phyloP scores from a whole-genome alignment of 768 basidiomycete genomes.

The Tricholoma sp. region DNA sequence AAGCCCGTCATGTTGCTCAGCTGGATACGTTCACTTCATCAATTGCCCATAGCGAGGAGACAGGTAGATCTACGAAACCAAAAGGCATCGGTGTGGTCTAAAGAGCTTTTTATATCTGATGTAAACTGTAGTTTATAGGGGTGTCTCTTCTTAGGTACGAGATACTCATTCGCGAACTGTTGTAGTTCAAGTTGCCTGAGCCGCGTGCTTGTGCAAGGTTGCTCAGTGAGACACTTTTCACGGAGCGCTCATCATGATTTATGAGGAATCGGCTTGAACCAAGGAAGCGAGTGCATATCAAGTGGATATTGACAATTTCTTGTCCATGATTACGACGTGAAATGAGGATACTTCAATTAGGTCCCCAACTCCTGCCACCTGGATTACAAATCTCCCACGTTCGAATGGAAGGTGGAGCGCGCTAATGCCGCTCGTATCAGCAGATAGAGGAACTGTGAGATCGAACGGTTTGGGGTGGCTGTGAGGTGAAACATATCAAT shows the following conservation, averaged over 20 bases:
- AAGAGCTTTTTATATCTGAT: background rate
- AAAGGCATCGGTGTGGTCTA: background rate
- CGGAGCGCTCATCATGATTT: too few relatives aligned
- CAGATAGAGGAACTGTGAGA: slow-evolving; percentile 7
- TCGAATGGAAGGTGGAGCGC: slow-evolving; percentile 7
- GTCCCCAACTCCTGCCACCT: too few relatives aligned
- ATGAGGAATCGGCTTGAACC: too few relatives aligned
- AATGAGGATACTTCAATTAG: too few relatives aligned
- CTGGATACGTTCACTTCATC: background rate
- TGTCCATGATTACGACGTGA: too few relatives aligned
- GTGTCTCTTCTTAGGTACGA: too few relatives aligned
- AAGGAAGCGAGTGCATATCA: too few relatives aligned
- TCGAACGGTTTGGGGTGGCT: slow-evolving; percentile 15
- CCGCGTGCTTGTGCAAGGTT: too few relatives aligned
- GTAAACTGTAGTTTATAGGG: too few relatives aligned
- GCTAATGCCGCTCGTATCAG: slow-evolving; percentile 10
- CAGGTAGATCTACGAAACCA: background rate
- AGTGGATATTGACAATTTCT: too few relatives aligned
- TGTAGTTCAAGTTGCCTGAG: background rate
- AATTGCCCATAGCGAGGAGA: background rate
- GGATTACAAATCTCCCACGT: slow-evolving; percentile 10
- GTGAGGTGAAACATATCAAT: background rate
- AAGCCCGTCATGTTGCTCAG: background rate
- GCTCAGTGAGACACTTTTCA: too few relatives aligned
- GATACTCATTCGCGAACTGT: background rate